Conservation (phyloP, 176 grass and related monocot species). For the Alloteropsis semialata region DNA sequence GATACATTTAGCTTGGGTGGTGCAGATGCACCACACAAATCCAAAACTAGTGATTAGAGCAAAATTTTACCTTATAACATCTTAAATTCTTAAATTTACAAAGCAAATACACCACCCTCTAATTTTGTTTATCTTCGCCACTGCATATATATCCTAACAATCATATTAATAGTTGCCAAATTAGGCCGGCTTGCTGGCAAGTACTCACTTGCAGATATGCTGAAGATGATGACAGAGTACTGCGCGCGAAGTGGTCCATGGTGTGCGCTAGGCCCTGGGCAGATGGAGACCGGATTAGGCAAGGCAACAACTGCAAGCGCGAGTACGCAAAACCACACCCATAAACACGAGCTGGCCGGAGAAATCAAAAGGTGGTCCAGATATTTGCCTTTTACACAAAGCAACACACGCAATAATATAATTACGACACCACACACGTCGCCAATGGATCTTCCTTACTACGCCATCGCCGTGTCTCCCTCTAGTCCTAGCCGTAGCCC, state of each 20-base stretch:
- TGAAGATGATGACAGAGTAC: not conserved
- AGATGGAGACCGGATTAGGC: slow-evolving; percentile 34
- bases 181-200: not conserved
- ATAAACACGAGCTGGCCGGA: slow-evolving; percentile 15
- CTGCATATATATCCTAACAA: not conserved
- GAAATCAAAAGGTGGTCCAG: slow-evolving; percentile 3
- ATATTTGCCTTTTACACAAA: slow-evolving; percentile 39
- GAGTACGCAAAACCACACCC: slow-evolving; percentile 14
- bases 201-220: not conserved
- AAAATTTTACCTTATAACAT: too few species aligned
- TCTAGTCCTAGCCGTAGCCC: not conserved
- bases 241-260: not conserved
- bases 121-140: too few species aligned
- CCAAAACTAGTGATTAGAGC: too few species aligned
- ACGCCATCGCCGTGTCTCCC: not conserved
- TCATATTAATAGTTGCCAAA: not conserved
- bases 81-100: too few species aligned
- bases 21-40: too few species aligned
- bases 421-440: not conserved
- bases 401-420: not conserved
- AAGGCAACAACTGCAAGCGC: slow-evolving; percentile 18
- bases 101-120: too few species aligned
- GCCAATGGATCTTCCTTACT: not conserved
- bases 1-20: too few species aligned
- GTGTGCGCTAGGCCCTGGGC: not conserved